Evolutionary conservation across 2,329 filamentous ascomycete species (phyloP).

Genomic region (Ascochyta koolunga): DNA sequence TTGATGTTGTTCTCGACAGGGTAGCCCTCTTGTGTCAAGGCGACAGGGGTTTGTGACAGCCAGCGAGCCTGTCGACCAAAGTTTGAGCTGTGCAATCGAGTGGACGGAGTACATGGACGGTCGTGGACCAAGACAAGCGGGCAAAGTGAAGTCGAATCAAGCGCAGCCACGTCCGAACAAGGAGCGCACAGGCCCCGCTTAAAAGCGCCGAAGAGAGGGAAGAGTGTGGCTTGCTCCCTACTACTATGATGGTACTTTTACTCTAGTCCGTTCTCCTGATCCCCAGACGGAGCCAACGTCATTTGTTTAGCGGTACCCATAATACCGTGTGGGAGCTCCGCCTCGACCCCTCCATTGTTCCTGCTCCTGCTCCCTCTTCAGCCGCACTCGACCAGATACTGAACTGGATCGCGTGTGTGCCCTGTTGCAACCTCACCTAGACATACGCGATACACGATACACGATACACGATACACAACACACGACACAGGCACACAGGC

Average conservation of each 20-base stretch:
- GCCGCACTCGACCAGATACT: background rate
- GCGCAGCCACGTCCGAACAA: conserved; percentile 2
- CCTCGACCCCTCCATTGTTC: background rate
- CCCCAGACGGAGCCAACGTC: conserved; percentile 11
- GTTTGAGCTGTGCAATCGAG: background rate
- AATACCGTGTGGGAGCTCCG: too few species aligned
- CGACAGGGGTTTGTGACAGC: background rate
- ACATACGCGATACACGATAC: too few species aligned
- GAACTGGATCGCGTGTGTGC: too few species aligned
- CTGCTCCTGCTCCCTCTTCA: background rate
- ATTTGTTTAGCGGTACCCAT: conserved; percentile 7
- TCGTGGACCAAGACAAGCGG: background rate
- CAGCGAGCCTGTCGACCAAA: background rate
- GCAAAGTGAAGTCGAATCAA: conserved; percentile 12
- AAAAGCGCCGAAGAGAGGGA: background rate
- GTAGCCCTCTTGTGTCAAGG: background rate
- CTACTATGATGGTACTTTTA: too few species aligned
- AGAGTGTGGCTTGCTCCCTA: conserved; percentile 15
- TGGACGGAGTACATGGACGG: background rate
- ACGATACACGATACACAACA: too few species aligned
- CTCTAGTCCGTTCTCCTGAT: conserved; percentile 2
- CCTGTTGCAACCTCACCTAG: too few species aligned
- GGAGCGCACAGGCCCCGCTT: conserved; percentile 1
- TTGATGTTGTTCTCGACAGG: background rate
- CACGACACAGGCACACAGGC: too few species aligned